Evolutionary conservation across 805 yeast species (phyloP).

Genomic region (Metschnikowia kunwiensis): DNA sequence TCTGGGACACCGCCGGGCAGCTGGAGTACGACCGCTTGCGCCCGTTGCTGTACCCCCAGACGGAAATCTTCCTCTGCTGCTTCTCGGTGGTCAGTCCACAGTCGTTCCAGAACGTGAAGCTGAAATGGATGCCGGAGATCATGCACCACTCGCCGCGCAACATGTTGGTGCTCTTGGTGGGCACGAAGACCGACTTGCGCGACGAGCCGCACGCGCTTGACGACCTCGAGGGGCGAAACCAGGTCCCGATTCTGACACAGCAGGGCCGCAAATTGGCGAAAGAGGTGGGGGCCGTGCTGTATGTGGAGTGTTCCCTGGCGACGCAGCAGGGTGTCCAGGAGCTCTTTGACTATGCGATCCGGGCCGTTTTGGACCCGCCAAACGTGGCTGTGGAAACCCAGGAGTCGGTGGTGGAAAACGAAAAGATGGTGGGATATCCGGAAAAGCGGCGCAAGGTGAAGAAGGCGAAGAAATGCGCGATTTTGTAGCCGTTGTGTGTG

Average conservation of each 20-base stretch:
- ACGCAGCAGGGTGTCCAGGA: conserved; percentile 84
- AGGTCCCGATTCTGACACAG: conserved; percentile 55
- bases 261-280: conserved; percentile 69
- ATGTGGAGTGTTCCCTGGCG: conserved; percentile 87
- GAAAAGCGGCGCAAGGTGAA: conserved; percentile 24
- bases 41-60: conserved; percentile 88
- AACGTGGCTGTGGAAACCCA: conserved; percentile 13
- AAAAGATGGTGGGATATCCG: neutral
- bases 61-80: conserved; percentile 83
- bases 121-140: conserved; percentile 79
- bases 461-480: conserved; percentile 39
- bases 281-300: conserved; percentile 68
- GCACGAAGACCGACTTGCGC: conserved; percentile 85
- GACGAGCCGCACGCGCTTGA: conserved; percentile 75
- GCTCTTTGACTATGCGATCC: conserved; percentile 79
- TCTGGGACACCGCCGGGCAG: conserved; percentile 97
- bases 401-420: neutral
- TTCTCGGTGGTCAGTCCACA: conserved; percentile 80
- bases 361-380: conserved; percentile 59
- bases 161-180: conserved; percentile 67
- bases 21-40: conserved; percentile 86
- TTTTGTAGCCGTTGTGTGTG: conserved; percentile 32
- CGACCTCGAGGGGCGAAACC: conserved; percentile 59
- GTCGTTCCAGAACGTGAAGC: conserved; percentile 74
- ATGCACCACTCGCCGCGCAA: conserved; percentile 77